Evolutionary conservation across 768 basidiomycete genomes (phyloP).

Genomic region (Dictyophora rubrovolvata): DNA sequence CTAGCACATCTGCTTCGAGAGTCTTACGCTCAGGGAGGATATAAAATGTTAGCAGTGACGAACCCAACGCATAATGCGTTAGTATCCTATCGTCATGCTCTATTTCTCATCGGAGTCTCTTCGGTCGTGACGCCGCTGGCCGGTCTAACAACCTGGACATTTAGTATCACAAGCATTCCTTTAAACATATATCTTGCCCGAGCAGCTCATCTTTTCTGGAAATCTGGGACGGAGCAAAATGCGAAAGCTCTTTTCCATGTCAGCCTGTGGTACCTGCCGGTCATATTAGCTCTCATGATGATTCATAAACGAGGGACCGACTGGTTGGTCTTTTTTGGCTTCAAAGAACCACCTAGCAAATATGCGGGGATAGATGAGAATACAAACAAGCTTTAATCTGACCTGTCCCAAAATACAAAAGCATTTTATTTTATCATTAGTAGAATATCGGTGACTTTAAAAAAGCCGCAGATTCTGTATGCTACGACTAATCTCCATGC

Average conservation of each 20-base stretch:
- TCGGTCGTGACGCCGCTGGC: slow-evolving; percentile 76
- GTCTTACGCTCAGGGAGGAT: slow-evolving; percentile 89
- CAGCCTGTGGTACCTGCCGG: slow-evolving; percentile 84
- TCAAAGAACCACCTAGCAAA: background rate
- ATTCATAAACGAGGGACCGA: slow-evolving; percentile 81
- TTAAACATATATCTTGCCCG: slow-evolving; percentile 65
- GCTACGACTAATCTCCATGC: no score
- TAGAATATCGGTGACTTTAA: no score
- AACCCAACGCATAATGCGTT: slow-evolving; percentile 70
- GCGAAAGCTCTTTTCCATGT: slow-evolving; percentile 73
- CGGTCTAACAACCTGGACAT: slow-evolving; percentile 87
- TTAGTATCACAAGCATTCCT: slow-evolving; percentile 63
- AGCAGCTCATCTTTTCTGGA: slow-evolving; percentile 71
- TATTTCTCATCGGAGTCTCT: slow-evolving; percentile 68
- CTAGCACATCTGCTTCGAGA: slow-evolving; percentile 80
- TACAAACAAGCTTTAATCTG: no score
- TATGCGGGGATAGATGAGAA: background rate
- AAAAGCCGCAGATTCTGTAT: no score
- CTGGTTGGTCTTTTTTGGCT: slow-evolving; percentile 34
- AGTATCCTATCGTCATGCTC: slow-evolving; percentile 75
- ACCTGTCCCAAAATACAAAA: no score
- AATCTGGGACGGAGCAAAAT: slow-evolving; percentile 52
- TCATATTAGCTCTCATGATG: slow-evolving; percentile 88
- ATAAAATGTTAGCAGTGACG: slow-evolving; percentile 82
- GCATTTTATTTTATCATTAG: no score